These are phyloP conservation scores for Pseudogymnoascus pannorum DNA, from an alignment of 2,329 filamentous ascomycete genomes.

Conservation along the genomic window DNA sequence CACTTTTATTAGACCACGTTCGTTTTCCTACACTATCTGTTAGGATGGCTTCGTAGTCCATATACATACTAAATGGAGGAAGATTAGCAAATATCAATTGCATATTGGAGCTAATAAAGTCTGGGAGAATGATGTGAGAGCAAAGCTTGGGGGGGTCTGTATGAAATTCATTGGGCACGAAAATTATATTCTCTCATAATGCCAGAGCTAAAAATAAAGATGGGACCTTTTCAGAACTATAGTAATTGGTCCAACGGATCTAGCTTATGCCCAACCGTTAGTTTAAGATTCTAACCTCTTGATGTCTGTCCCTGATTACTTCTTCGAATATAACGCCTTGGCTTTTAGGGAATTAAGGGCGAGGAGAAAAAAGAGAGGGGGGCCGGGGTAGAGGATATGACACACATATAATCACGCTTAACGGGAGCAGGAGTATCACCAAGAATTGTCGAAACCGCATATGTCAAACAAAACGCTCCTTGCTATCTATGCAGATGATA, in stretches of 20 bases:
- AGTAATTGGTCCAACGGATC: too few relatives aligned
- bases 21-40: not conserved
- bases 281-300: too few relatives aligned
- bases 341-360: too few relatives aligned
- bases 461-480: not conserved
- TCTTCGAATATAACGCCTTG: too few relatives aligned
- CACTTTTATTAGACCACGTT: not conserved
- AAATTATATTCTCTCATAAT: not conserved
- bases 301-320: too few relatives aligned
- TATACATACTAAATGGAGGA: not conserved
- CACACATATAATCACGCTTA: not conserved
- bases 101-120: not conserved
- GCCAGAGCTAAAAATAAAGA: too few relatives aligned
- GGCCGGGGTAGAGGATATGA: not conserved
- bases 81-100: not conserved
- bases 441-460: not conserved
- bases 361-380: too few relatives aligned
- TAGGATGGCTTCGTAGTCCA: not conserved
- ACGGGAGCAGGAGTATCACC: not conserved
- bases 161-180: not conserved
- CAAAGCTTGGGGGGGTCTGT: not conserved
- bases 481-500: slow-evolving; percentile 6
- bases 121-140: not conserved
- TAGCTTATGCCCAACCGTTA: too few relatives aligned
- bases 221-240: too few relatives aligned